Conservation (phyloP, 257 asterid genomes). For the Nicotiana otophora region DNA sequence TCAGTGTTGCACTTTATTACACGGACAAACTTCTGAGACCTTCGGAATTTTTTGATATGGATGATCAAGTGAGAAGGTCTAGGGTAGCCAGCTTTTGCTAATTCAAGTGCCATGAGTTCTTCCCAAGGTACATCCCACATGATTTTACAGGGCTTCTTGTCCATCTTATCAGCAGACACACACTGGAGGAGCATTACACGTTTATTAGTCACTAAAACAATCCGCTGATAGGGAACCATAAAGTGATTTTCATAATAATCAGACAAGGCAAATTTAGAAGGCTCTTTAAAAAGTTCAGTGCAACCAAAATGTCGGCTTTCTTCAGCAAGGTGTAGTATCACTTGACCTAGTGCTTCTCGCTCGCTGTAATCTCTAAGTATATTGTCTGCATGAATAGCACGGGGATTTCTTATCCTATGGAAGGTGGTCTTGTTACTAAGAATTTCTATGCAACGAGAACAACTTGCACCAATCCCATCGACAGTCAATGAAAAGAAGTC, state of each 20-base stretch:
- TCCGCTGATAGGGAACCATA: slow-evolving; percentile 76
- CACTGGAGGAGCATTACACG: slow-evolving; percentile 92
- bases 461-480: slow-evolving; percentile 97
- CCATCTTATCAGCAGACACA: slow-evolving; percentile 69
- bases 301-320: slow-evolving; percentile 93
- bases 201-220: slow-evolving; percentile 79
- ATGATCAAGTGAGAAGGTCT: slow-evolving; percentile 76
- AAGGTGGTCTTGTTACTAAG: slow-evolving; percentile 61
- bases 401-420: slow-evolving; percentile 78
- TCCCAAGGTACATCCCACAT: slow-evolving; percentile 98
- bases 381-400: slow-evolving; percentile 84
- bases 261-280: slow-evolving; percentile 91
- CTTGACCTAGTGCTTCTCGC: slow-evolving; percentile 93
- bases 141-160: slow-evolving; percentile 88
- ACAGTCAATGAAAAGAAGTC: slow-evolving; percentile 96
- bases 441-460: slow-evolving; percentile 91
- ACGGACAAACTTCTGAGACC: slow-evolving; percentile 86
- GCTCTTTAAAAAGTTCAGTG: slow-evolving; percentile 96
- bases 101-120: slow-evolving; percentile 76
- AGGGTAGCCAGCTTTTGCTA: slow-evolving; percentile 83
- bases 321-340: slow-evolving; percentile 92
- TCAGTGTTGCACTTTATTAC: slow-evolving; percentile 84
- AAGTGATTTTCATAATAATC: slow-evolving; percentile 86
- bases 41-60: slow-evolving; percentile 69
- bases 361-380: slow-evolving; percentile 74